Base-by-base conservation (phyloP, 441 rosid species). In the Theobroma grandiflorum region DNA sequence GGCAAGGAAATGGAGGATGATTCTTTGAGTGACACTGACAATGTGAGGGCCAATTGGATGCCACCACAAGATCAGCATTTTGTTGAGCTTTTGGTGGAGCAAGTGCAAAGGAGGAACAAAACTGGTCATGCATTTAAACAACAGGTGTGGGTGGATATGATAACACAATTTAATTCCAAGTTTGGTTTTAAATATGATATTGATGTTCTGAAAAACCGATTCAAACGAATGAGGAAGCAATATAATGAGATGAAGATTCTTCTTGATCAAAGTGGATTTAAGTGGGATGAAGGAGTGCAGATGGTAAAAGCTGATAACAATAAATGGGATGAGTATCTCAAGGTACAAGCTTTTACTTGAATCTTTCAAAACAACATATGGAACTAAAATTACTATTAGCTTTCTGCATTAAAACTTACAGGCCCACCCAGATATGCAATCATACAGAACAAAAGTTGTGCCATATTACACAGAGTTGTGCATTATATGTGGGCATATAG, bases 191-290 rank as follows among this genome's bases (percentile, higher is more conserved):
- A 20, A 20, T 68, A 66, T 40, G 71, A 66, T 66, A 18, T 40
- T 40, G 71, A 66, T 66, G 71, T 66, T 66, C 71, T 66, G 14
- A 66, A 66, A 38, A 66, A 66, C 43, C 49, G 71, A 66, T 66
- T 37, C 71, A 66, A 66, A 66, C 49, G 71, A 3, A 66, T 66
- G 71, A 38, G 71, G 26, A 66, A 66, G 14, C 71, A 66, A 40
- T 66, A 66, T 22, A 66, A 66, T 66, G 49, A 66, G 15, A 66
- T 40, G 12, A 66, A n/a, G 47, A 18, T 40, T 40, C 71, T 40
- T 37, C 22, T 66, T 40, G 71, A 40, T 66, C 47, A 40, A 40
- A 38, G 22, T 18, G 71, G 71, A 18, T 66, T 66, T 40, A 1
- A 38, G 71, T 40, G 71, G 71, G 49, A 66, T 38, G 71, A 66